Conservation (phyloP, 2,329 filamentous ascomycete species). For the Exserohilum rostratum region DNA sequence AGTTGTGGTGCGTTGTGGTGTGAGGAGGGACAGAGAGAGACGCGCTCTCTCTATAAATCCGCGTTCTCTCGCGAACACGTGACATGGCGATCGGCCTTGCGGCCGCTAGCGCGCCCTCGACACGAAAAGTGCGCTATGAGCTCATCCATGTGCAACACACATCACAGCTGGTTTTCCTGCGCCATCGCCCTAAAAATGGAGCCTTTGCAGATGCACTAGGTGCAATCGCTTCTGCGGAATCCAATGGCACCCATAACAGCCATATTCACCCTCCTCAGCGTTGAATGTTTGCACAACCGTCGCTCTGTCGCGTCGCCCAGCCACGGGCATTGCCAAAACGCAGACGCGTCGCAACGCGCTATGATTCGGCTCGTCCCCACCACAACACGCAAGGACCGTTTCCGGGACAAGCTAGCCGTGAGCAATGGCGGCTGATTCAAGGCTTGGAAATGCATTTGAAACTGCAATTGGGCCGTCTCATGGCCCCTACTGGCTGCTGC, state of each 20-base stretch:
- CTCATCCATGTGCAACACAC: slow-evolving; percentile 20
- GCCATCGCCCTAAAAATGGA: background rate
- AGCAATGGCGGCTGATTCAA: slow-evolving; percentile 35
- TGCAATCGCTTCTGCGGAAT: slow-evolving; percentile 8
- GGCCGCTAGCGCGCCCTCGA: slow-evolving; percentile 24
- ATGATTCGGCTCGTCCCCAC: slow-evolving; percentile 38
- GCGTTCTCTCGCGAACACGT: slow-evolving; percentile 29
- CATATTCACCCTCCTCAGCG: background rate
- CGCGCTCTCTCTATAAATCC: slow-evolving; percentile 33
- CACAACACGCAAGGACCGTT: slow-evolving; percentile 37
- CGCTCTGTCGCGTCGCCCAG: slow-evolving; percentile 29
- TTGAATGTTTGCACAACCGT: slow-evolving; percentile 11
- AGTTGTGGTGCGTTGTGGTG: slow-evolving; percentile 33
- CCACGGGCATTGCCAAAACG: slow-evolving; percentile 31
- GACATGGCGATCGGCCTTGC: slow-evolving; percentile 19
- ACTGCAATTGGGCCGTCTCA: slow-evolving; percentile 14
- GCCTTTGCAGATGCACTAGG: background rate
- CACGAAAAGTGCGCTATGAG: slow-evolving; percentile 38
- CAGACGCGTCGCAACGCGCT: slow-evolving; percentile 42
- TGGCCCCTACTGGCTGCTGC: slow-evolving; percentile 21
- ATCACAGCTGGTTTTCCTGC: slow-evolving; percentile 11
- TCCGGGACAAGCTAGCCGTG: slow-evolving; percentile 30
- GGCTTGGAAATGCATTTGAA: slow-evolving; percentile 39
- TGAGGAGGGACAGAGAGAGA: slow-evolving; percentile 21
- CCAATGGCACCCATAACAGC: slow-evolving; percentile 26